Conservation (phyloP, 2,329 filamentous ascomycete species). For the Botrytis cinerea region DNA sequence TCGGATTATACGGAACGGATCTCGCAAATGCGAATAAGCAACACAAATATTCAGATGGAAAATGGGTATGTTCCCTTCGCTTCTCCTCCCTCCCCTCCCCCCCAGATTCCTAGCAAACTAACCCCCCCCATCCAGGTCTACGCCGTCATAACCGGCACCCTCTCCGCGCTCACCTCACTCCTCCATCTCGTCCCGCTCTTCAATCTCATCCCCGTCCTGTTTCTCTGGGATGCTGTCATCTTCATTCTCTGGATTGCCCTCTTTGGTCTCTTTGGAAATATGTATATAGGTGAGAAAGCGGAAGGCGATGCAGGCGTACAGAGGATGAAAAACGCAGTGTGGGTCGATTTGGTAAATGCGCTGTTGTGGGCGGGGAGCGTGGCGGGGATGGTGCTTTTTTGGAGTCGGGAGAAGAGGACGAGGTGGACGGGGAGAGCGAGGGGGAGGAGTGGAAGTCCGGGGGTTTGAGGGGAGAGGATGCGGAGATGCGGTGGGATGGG, state of each 20-base stretch:
- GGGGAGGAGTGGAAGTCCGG: conserved; percentile 18
- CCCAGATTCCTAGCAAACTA: not conserved
- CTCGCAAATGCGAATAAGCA: conserved; percentile 56
- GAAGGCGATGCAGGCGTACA: conserved; percentile 63
- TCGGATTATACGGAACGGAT: conserved; percentile 76
- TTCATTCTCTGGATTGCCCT: conserved; percentile 79
- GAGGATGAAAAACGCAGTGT: conserved; percentile 85
- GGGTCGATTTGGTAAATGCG: conserved; percentile 75
- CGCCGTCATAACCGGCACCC: conserved; percentile 67
- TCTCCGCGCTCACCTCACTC: conserved; percentile 65
- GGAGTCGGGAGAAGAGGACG: conserved; percentile 55
- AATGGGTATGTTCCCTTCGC: conserved; percentile 60
- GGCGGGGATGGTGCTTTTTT: conserved; percentile 57
- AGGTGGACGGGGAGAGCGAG: conserved; percentile 49
- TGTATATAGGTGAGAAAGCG: conserved; percentile 72
- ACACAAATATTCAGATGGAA: conserved; percentile 57
- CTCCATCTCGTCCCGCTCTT: conserved; percentile 67
- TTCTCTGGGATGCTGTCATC: conserved; percentile 70
- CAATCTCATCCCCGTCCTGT: conserved; percentile 54
- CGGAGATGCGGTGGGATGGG: not conserved
- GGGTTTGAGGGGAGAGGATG: not conserved
- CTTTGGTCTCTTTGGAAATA: conserved; percentile 79
- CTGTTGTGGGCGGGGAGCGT: conserved; percentile 73
- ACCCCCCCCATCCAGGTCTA: conserved; percentile 54
- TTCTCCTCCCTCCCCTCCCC: not conserved